These are phyloP conservation scores for Globisporangium barbulae DNA, from an alignment of 352 stramenopile genomes.

Conservation along the genomic window DNA sequence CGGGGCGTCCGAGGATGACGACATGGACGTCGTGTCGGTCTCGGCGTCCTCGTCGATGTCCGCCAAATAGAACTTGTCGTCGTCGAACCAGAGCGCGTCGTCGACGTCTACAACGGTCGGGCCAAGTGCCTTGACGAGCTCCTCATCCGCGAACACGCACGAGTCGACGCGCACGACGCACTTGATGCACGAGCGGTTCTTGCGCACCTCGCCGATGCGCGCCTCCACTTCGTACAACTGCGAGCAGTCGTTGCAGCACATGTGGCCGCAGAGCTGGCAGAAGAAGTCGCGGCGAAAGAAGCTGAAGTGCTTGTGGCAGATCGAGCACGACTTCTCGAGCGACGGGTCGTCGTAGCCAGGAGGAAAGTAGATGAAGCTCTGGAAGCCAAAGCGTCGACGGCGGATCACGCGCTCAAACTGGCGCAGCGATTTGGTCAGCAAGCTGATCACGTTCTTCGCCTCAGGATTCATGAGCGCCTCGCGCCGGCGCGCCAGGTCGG, in stretches of 20 bases:
- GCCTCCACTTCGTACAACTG: constrained; percentile 40
- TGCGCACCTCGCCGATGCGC: constrained; percentile 29
- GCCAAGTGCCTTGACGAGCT: constrained; percentile 38
- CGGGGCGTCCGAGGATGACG: constrained; percentile 27
- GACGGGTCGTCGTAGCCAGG: constrained; percentile 26
- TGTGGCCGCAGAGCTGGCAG: constrained; percentile 53
- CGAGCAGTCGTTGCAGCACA: constrained; percentile 41
- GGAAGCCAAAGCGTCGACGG: constrained; percentile 59
- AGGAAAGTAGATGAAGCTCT: constrained; percentile 66
- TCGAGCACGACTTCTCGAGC: constrained; percentile 31
- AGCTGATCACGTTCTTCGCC: constrained; percentile 52
- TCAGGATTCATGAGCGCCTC: constrained; percentile 56
- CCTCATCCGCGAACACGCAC: constrained; percentile 47
- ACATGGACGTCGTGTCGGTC: constrained; percentile 25
- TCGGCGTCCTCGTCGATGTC: constrained; percentile 21
- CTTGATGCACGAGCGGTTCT: constrained; percentile 38
- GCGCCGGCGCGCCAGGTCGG: constrained; percentile 35
- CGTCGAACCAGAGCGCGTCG: constrained; percentile 37
- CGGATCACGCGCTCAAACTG: constrained; percentile 69
- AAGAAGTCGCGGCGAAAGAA: constrained; percentile 42
- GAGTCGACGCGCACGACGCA: constrained; percentile 45
- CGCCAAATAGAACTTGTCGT: constrained; percentile 17
- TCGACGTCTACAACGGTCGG: constrained; percentile 38
- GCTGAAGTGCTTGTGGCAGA: constrained; percentile 46
- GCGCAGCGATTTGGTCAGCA: constrained; percentile 50